Conservation (phyloP, 345 rosid genomes). For the Salix koriyanagi region DNA sequence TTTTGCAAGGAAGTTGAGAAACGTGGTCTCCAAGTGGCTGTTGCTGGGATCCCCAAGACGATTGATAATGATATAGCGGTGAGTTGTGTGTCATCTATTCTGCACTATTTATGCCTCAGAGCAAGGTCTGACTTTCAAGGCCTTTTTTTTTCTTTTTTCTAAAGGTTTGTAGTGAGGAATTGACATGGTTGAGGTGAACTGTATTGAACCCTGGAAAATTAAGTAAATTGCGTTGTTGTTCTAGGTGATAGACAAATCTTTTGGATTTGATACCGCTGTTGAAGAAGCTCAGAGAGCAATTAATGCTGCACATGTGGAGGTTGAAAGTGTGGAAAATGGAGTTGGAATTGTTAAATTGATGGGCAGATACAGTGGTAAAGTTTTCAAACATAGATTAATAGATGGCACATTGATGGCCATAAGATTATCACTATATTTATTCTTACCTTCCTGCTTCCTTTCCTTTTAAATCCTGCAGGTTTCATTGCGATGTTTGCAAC, state of each 20-base stretch:
- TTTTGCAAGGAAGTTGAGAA: slow-evolving; percentile 72
- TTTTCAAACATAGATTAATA: slow-evolving; percentile 9
- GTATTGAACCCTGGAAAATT: background rate
- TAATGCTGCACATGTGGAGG: slow-evolving; percentile 95
- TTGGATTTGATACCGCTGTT: slow-evolving; percentile 96
- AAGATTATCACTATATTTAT: background rate
- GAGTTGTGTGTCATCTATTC: slow-evolving; percentile 32
- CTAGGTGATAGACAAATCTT: slow-evolving; percentile 92
- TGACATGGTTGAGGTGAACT: background rate
- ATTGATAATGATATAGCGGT: slow-evolving; percentile 90
- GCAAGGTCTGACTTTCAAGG: background rate
- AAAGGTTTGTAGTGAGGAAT: background rate
- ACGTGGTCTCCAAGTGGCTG: slow-evolving; percentile 79
- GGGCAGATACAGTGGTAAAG: slow-evolving; percentile 96
- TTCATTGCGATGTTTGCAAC: slow-evolving; percentile 93
- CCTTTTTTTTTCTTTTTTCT: background rate
- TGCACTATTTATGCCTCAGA: background rate
- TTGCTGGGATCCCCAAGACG: slow-evolving; percentile 88
- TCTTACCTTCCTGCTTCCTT: slow-evolving; percentile 5
- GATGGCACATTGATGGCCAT: background rate
- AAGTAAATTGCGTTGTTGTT: slow-evolving; percentile 2
- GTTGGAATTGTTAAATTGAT: slow-evolving; percentile 88
- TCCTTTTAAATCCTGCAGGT: slow-evolving; percentile 45
- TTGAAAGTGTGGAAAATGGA: slow-evolving; percentile 95
- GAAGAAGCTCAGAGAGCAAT: slow-evolving; percentile 98